These are phyloP conservation scores for Elsinoe necatrix DNA, from an alignment of 2,329 filamentous ascomycete species.

Conservation along the genomic window DNA sequence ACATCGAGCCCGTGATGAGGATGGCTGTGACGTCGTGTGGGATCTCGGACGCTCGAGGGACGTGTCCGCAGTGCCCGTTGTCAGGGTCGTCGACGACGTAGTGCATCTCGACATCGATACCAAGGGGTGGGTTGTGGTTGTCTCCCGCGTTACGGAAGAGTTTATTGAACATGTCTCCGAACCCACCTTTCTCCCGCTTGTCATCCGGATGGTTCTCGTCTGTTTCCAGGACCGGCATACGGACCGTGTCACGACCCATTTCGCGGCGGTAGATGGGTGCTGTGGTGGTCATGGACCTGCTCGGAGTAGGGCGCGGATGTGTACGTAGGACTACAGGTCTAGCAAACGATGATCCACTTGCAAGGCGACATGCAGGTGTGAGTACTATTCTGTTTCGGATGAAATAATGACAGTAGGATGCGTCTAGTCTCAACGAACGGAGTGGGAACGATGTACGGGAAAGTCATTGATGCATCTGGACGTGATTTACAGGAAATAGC, in stretches of 20 bases:
- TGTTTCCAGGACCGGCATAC: slow-evolving; percentile 50
- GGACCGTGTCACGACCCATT: slow-evolving; percentile 14
- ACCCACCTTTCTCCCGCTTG: slow-evolving; percentile 42
- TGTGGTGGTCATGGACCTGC: not conserved
- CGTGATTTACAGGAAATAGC: not conserved
- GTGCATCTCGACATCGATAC: slow-evolving; percentile 47
- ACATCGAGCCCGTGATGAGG: slow-evolving; percentile 40
- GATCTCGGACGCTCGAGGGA: slow-evolving; percentile 43
- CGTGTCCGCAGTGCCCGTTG: slow-evolving; percentile 29
- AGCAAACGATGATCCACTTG: not conserved
- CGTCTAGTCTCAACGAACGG: not conserved
- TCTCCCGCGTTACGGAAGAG: slow-evolving; percentile 46
- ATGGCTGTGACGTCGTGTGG: slow-evolving; percentile 34
- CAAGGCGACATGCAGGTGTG: too few species aligned
- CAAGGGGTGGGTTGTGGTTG: slow-evolving; percentile 46
- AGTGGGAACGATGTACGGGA: not conserved
- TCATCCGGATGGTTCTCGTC: slow-evolving; percentile 49
- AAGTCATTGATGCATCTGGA: not conserved
- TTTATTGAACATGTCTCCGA: slow-evolving; percentile 46
- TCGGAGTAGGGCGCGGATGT: not conserved
- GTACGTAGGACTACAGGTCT: not conserved
- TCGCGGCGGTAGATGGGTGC: not conserved
- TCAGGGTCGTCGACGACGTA: slow-evolving; percentile 41
- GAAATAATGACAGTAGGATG: not conserved
- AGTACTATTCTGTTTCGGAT: too few species aligned